These are phyloP conservation scores for Cercophora sp. DNA, from an alignment of 495 filamentous ascomycete genomes.

Conservation along the genomic window DNA sequence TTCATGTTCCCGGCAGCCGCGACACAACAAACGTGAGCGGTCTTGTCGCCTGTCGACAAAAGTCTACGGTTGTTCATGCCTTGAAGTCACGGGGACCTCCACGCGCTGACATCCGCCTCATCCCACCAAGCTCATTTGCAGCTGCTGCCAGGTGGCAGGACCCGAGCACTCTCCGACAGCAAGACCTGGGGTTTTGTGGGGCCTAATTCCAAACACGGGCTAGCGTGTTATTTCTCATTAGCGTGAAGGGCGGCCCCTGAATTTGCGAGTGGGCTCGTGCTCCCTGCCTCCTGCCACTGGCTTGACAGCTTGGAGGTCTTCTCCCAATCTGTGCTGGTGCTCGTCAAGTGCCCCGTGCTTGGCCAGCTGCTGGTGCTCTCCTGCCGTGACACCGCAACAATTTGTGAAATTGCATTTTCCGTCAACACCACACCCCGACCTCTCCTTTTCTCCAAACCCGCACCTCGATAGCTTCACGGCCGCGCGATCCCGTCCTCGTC, in stretches of 20 bases:
- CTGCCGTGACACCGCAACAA: slow-evolving; percentile 33
- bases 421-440: slow-evolving; percentile 22
- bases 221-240: slow-evolving; percentile 16
- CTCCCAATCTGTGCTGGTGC: slow-evolving; percentile 15
- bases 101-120: no score
- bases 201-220: slow-evolving; percentile 9
- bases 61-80: not conserved
- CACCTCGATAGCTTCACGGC: slow-evolving; percentile 22
- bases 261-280: slow-evolving; percentile 20
- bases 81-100: no score
- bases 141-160: not conserved
- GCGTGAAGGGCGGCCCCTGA: slow-evolving; percentile 23
- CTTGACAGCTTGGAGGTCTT: slow-evolving; percentile 16
- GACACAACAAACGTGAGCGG: not conserved
- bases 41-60: no score
- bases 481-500: slow-evolving; percentile 16
- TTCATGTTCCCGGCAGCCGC: slow-evolving; percentile 1
- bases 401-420: slow-evolving; percentile 42
- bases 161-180: not conserved
- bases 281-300: slow-evolving; percentile 13
- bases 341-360: slow-evolving; percentile 23
- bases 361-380: slow-evolving; percentile 13
- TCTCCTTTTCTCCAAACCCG: slow-evolving; percentile 32
- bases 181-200: slow-evolving; percentile 10
- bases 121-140: not conserved